A percentile compares a stretch with the other conserved stretches of the same genome.
Evolutionary conservation across 495 filamentous ascomycete genomes (phyloP).

Genomic region (Penicillium salamii): DNA sequence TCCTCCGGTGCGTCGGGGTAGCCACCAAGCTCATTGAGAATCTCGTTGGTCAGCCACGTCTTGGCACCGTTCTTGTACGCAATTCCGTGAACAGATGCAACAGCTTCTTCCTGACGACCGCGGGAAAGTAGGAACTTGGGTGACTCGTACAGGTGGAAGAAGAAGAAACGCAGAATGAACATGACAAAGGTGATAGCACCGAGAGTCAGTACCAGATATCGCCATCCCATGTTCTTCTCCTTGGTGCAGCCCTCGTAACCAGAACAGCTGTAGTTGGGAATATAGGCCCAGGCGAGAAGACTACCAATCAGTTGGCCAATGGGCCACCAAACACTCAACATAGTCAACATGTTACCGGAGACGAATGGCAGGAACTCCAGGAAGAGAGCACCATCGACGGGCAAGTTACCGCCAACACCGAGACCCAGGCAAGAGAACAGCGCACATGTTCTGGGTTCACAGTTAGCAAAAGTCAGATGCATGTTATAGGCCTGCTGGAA

Average conservation of each 20-base stretch:
- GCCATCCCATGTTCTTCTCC: slow-evolving; percentile 74
- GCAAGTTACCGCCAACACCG: slow-evolving; percentile 59
- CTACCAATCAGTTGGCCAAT: slow-evolving; percentile 53
- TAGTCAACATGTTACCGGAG: slow-evolving; percentile 51
- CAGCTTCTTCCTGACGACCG: slow-evolving; percentile 69
- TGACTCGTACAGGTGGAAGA: slow-evolving; percentile 77
- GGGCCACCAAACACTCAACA: slow-evolving; percentile 61
- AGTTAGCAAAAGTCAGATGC: slow-evolving; percentile 4
- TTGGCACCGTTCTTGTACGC: slow-evolving; percentile 51
- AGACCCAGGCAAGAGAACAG: slow-evolving; percentile 51
- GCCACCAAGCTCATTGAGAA: slow-evolving; percentile 54
- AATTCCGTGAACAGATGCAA: slow-evolving; percentile 62
- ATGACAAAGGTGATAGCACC: slow-evolving; percentile 68
- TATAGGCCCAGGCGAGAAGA: slow-evolving; percentile 56
- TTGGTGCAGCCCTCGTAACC: slow-evolving; percentile 50
- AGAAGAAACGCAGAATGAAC: slow-evolving; percentile 69
- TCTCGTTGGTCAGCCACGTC: slow-evolving; percentile 52
- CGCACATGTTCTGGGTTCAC: slow-evolving; percentile 29
- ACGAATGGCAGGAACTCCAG: slow-evolving; percentile 57
- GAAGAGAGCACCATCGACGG: slow-evolving; percentile 58
- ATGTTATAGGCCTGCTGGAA: neutral
- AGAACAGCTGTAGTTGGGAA: slow-evolving; percentile 51
- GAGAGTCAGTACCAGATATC: slow-evolving; percentile 69
- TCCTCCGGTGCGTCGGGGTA: slow-evolving; percentile 31
- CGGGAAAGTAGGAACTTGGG: slow-evolving; percentile 77